A percentile compares a stretch with the other conserved stretches of the same genome.
Conservation (phyloP, 2,329 filamentous ascomycete species). For the Leptosphaerulina australis region DNA sequence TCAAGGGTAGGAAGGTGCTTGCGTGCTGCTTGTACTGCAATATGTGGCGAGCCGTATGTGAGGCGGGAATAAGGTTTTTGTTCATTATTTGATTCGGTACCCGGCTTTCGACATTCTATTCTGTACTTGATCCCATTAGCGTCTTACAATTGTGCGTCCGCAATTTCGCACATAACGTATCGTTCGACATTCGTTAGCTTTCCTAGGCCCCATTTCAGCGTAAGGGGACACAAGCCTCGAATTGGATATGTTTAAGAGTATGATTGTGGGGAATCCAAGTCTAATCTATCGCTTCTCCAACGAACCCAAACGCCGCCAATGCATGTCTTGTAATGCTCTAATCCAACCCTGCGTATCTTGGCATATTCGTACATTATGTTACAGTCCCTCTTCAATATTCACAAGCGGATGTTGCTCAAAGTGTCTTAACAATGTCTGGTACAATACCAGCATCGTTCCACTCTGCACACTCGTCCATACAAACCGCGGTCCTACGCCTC, state of each 20-base stretch:
- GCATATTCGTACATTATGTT: slow-evolving; percentile 25
- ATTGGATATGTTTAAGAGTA: neutral
- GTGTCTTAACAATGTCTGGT: slow-evolving; percentile 82
- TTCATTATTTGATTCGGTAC: neutral
- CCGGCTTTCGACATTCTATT: neutral
- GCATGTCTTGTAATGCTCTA: slow-evolving; percentile 19
- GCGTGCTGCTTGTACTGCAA: neutral
- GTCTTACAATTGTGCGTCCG: too few species aligned
- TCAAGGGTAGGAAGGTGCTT: neutral
- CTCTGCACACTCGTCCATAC: slow-evolving; percentile 99
- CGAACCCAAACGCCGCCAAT: slow-evolving; percentile 26
- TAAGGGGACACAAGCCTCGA: too few species aligned
- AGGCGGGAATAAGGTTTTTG: neutral
- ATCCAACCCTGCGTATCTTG: slow-evolving; percentile 10
- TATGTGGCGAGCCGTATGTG: neutral
- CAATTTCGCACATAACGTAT: too few species aligned
- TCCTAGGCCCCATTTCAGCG: too few species aligned
- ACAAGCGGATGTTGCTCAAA: slow-evolving; percentile 65
- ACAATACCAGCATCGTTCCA: slow-evolving; percentile 94
- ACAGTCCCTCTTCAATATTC: slow-evolving; percentile 24
- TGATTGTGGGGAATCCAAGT: slow-evolving; percentile 6
- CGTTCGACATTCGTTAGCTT: too few species aligned
- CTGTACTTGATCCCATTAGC: too few species aligned
- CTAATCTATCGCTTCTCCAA: slow-evolving; percentile 20
- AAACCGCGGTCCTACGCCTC: slow-evolving; percentile 87